phyloP scores from a whole-genome alignment of 805 yeast genomes.

The Suhomyces vadensis region DNA sequence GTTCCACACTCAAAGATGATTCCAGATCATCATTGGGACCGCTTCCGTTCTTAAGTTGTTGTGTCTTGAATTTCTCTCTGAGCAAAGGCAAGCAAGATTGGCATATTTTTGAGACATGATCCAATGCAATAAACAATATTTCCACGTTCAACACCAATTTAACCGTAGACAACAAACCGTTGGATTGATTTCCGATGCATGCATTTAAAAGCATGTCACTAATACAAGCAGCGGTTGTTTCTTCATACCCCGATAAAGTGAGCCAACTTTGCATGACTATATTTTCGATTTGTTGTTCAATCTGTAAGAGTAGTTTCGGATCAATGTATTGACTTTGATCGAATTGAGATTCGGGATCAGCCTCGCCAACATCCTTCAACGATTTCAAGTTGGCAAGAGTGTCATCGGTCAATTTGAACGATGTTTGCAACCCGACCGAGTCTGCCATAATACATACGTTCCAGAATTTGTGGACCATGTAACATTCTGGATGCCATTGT shows the following conservation, averaged over 20 bases:
- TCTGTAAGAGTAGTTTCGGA: conserved; percentile 50
- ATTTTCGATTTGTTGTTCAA: conserved; percentile 65
- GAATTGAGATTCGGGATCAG: conserved; percentile 11
- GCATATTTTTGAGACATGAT: conserved; percentile 27
- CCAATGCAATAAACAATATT: conserved; percentile 74
- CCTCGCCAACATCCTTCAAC: conserved; percentile 9
- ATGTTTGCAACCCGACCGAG: conserved; percentile 47
- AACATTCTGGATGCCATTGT: conserved; percentile 99
- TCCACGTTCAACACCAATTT: conserved; percentile 71
- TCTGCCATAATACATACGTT: conserved; percentile 74
- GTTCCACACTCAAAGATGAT: conserved; percentile 14
- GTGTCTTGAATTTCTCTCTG: conserved; percentile 8
- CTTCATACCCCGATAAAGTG: conserved; percentile 85
- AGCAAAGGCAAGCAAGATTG: conserved; percentile 10
- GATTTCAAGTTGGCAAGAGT: conserved; percentile 12
- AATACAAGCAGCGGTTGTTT: conserved; percentile 82
- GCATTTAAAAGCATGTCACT: conserved; percentile 89
- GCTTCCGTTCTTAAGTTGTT: conserved; percentile 1
- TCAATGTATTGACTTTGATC: conserved; percentile 19
- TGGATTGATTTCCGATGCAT: conserved; percentile 65
- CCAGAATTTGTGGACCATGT: conserved; percentile 97
- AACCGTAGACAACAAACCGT: conserved; percentile 72
- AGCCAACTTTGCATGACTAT: conserved; percentile 75
- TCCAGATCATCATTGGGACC: conserved; percentile 15
- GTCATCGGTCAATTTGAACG: conserved; percentile 14